phyloP scores from a whole-genome alignment of 2,329 filamentous ascomycete genomes.

The Fusarium mangiferae region DNA sequence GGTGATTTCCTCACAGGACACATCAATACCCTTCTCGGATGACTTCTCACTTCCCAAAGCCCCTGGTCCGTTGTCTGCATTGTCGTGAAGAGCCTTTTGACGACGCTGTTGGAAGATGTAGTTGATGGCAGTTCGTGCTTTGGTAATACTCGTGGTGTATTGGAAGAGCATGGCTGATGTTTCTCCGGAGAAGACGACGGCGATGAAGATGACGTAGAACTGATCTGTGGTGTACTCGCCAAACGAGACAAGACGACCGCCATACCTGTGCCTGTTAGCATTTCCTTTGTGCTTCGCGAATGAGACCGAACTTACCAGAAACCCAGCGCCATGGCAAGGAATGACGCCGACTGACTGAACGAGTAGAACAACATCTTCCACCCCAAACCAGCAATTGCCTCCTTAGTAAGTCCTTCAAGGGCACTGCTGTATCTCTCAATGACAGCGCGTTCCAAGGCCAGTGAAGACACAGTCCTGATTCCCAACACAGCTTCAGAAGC shows the following conservation, averaged over 20 bases:
- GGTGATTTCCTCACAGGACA: slow-evolving; percentile 62
- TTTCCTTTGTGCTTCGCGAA: neutral
- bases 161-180: slow-evolving; percentile 56
- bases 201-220: slow-evolving; percentile 64
- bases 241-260: slow-evolving; percentile 52
- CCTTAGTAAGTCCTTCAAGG: slow-evolving; percentile 46
- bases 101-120: slow-evolving; percentile 57
- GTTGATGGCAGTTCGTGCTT: slow-evolving; percentile 59
- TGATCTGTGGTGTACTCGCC: slow-evolving; percentile 59
- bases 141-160: slow-evolving; percentile 63
- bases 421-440: slow-evolving; percentile 49
- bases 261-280: slow-evolving; percentile 46
- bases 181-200: slow-evolving; percentile 59
- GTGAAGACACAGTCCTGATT: slow-evolving; percentile 60
- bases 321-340: slow-evolving; percentile 52
- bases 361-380: slow-evolving; percentile 56
- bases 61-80: slow-evolving; percentile 35
- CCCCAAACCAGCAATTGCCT: slow-evolving; percentile 45
- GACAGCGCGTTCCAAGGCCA: slow-evolving; percentile 58
- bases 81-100: slow-evolving; percentile 46
- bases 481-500: slow-evolving; percentile 61
- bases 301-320: slow-evolving; percentile 47
- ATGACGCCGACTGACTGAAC: slow-evolving; percentile 53
- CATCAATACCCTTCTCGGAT: slow-evolving; percentile 43
- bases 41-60: neutral